These are phyloP conservation scores for Mycena indigotica DNA, from an alignment of 768 basidiomycete genomes.

Conservation along the genomic window DNA sequence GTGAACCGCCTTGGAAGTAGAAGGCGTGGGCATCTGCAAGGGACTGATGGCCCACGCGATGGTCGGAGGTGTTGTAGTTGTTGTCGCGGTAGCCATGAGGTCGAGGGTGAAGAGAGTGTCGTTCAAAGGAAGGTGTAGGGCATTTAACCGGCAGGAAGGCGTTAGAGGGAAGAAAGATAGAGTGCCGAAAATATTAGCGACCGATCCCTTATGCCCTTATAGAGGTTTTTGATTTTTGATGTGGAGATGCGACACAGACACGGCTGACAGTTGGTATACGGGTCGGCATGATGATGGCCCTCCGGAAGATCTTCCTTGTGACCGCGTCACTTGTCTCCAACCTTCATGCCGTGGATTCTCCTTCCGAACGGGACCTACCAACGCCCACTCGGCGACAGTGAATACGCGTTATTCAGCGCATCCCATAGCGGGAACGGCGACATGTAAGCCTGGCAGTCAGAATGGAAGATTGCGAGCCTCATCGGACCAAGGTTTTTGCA, in stretches of 20 bases:
- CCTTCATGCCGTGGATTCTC: conserved; percentile 16
- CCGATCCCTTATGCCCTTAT: no score
- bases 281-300: not conserved
- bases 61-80: not conserved
- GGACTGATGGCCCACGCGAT: conserved; percentile 9
- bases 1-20: conserved; percentile 10
- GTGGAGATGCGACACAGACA: no score
- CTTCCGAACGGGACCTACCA: conserved; percentile 17
- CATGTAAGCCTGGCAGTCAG: conserved; percentile 29
- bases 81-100: conserved; percentile 13
- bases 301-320: not conserved
- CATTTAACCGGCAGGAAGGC: conserved; percentile 12
- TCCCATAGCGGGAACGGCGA: conserved; percentile 36
- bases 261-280: not conserved
- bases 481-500: conserved; percentile 31
- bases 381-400: conserved; percentile 33
- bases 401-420: conserved; percentile 34
- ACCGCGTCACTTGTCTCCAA: not conserved
- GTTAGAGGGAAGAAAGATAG: conserved; percentile 10
- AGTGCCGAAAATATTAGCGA: no score
- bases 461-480: not conserved
- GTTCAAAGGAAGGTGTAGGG: conserved; percentile 17
- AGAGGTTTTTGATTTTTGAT: no score
- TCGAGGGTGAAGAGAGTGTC: conserved; percentile 2
- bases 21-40: conserved; percentile 4